Base-by-base conservation (phyloP, 352 stramenopile species). In the Peronosclerospora sorghi region DNA sequence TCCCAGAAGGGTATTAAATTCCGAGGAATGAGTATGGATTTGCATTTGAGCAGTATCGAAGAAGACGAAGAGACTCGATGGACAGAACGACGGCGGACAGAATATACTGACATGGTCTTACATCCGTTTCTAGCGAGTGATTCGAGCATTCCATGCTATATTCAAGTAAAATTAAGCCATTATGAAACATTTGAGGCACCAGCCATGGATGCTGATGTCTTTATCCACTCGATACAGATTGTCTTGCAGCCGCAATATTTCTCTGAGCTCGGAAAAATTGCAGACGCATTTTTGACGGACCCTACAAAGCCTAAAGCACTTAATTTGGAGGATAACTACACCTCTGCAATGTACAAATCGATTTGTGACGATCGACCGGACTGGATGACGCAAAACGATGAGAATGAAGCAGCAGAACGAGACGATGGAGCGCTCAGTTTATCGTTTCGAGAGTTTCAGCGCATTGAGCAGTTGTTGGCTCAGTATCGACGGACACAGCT, bases 1-100 rank as follows among this genome's bases (percentile, higher is more conserved):
- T 85, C 74, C 4, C 79, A 88, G 41, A 92, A 92, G 51, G 75
- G 68, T 0, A 77, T 92, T 34, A 88, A 88, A 46, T 89, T 90
- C 34, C 65, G 74, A 10, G 81, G 78, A 8, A 65, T 88, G 18
- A 86, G 74, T 24, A 85, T 93, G 65, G 76, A 89, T 52, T 62
- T 93, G 26, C 50, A 83, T 34, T 48, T 89, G 8, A 76, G 65
- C 56, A 72, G 69, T 5, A 62, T 81, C 13, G 70, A 81, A 18
- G 54, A 62, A 32, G 60, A 54, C 12, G 60, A 70, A 18, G 60
- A 64, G 44, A 60, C 60, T 14, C 37, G 46, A n/a, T 59, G 45
- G 46, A 57, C 20, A 2, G 49, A 67, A 2, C 54, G 58, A 13
- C 32, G 58, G 9, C 45, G 49, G 14, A 61, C 45, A n/a, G 49